Conservation (phyloP, 2,329 filamentous ascomycete species). For the Sphaerostilbella broomeana region DNA sequence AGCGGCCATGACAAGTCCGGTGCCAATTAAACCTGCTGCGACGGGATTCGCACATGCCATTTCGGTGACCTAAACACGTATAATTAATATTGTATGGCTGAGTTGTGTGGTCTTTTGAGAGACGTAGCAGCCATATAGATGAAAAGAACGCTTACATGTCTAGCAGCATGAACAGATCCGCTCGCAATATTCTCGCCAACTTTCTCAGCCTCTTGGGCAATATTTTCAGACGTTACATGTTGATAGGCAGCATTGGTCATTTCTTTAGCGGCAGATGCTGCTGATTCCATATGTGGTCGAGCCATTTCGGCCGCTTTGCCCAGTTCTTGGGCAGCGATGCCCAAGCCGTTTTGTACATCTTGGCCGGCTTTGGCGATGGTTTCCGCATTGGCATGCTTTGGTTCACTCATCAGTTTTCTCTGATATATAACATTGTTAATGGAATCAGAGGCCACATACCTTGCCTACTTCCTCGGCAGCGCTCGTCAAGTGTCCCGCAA, state of each 20-base stretch:
- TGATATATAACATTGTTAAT: not conserved
- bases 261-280: not conserved
- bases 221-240: not conserved
- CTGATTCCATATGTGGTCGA: slow-evolving; percentile 1
- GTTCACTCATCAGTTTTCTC: not conserved
- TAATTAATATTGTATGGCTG: too few species aligned
- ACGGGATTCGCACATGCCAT: slow-evolving; percentile 1
- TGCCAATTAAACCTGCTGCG: not conserved
- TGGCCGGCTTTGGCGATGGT: not conserved
- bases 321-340: not conserved
- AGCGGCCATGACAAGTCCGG: not conserved
- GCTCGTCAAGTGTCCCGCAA: not conserved
- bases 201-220: not conserved
- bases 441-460: not conserved
- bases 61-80: slow-evolving; percentile 1
- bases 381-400: not conserved
- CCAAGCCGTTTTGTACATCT: not conserved
- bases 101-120: too few species aligned
- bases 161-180: not conserved
- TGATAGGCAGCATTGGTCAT: not conserved
- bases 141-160: slow-evolving; percentile 3
- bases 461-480: slow-evolving; percentile 2
- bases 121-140: too few species aligned
- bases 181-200: not conserved
- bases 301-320: not conserved